phyloP scores from a whole-genome alignment of 768 basidiomycete genomes.

The Russula vinacea region DNA sequence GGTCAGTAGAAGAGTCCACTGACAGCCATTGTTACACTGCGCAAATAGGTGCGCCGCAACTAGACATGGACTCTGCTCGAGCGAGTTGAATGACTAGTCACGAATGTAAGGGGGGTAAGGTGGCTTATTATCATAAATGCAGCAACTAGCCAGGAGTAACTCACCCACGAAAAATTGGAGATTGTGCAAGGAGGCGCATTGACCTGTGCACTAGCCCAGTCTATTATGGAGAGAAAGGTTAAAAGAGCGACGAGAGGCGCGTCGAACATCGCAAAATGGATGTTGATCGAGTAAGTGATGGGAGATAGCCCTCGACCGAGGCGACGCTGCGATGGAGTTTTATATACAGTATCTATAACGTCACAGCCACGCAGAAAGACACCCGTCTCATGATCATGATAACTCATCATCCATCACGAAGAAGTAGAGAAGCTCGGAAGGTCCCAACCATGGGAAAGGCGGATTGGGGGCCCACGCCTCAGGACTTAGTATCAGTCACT shows the following conservation, averaged over 20 bases:
- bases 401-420: not conserved
- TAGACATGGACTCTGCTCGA: conserved; percentile 18
- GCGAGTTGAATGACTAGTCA: conserved; percentile 21
- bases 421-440: not conserved
- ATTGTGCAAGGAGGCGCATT: conserved; percentile 14
- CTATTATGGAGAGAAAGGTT: not conserved
- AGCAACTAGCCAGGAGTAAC: not conserved
- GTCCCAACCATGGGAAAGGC: not conserved
- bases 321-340: not conserved
- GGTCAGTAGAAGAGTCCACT: not conserved
- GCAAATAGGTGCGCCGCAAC: conserved; percentile 10
- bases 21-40: conserved; percentile 18
- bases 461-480: not conserved
- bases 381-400: not conserved
- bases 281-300: not conserved
- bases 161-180: conserved; percentile 14
- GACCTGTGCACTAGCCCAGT: conserved; percentile 3
- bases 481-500: not conserved
- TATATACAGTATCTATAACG: conserved; percentile 6
- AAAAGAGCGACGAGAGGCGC: not conserved
- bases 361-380: not conserved
- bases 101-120: not conserved
- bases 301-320: not conserved
- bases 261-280: not conserved
- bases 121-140: not conserved